Base-by-base conservation (phyloP, 139 green algal species). In the Limnomonas spitsbergensis region DNA sequence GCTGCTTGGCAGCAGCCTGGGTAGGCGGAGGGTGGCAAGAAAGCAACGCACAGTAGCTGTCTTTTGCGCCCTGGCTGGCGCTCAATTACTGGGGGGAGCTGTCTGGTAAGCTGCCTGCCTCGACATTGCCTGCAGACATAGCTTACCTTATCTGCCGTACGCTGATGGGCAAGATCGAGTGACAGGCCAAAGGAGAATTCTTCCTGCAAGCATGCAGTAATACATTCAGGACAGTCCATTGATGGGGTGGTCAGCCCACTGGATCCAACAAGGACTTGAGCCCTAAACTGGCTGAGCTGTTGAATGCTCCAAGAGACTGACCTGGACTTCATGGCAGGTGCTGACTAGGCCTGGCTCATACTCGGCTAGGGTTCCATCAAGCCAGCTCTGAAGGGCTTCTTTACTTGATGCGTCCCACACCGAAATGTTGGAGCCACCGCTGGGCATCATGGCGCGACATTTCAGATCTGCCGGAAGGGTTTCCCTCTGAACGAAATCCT, bases 271-370 rank as follows among this genome's bases (percentile, higher is more conserved):
- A n/a, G n/a, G n/a, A n/a, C n/a, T n/a, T n/a, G n/a, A n/a, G n/a
- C n/a, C n/a, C n/a, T n/a, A n/a, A n/a, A n/a, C n/a, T n/a, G n/a
- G n/a, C n/a, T n/a, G n/a, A n/a, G n/a, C n/a, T n/a, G n/a, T n/a
- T n/a, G n/a, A n/a, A n/a, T n/a, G n/a, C n/a, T n/a, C n/a, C n/a
- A n/a, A n/a, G n/a, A n/a, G n/a, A n/a, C 47, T 61, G 47, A 61
- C 47, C 47, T 61, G 47, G 14, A 61, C 47, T 61, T 61, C 47
- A 61, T 61, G 47, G 20, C 47, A 61, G 47, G 47, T 61, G 47
- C 47, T 61, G 20, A 61, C 47, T 29, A 61, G 47, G 47, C 47
- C 47, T 29, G 47, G 47, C 47, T 61, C 47, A 29, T 14, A 61
- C 47, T 14, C 47, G 20, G 47, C 47, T 61, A 61, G 20, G 14